Evolutionary conservation across 2,329 filamentous ascomycete species (phyloP), one percentile per base, ranked within the genome.

Genomic region (Cordyceps cicadae): DNA sequence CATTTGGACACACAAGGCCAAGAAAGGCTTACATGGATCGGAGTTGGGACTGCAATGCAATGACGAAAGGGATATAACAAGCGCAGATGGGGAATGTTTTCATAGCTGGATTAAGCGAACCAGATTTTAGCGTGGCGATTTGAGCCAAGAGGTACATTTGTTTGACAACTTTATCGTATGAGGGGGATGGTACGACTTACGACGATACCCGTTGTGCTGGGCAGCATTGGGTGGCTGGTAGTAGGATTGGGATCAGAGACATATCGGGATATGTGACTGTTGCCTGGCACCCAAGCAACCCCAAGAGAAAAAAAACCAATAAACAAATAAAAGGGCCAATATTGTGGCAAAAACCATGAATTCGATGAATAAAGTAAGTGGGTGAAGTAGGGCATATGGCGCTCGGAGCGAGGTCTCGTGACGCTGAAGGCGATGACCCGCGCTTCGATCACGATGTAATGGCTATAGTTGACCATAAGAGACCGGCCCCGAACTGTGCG

Each of bases 31-130:
- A 59, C 54, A 51, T 9, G 34, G 34, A 37, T 4, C 37, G 59
- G 59, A 61, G 59, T 56, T 61, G 37, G 59, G 59, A 46, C 56
- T 52, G 46, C 52, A 61, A 52, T 61, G 53, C 53, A 34, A 41
- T 39, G 46, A 50, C 34, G 32, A 32, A 32, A 24, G 56, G 48
- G 41, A 32, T 45, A 45, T 45, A 52, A 52, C 48, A 34, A 51
- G 32, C 5, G 48, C 46, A 59, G 37, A 43, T 17, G 48, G 48
- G 46, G 37, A 17, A 59, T 52, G 48, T 52, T 59, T 52, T 59
- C 6, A 4, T 59, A 17, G 48, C 56, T 59, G 46, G 46, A 58
- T 50, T 48, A 45, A 58, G 54, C 54, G 54, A 58, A 49, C 19
- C 54, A 41, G 54, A 24, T 45, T 59, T 52, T 37, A 59, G 56